Percentiles rank a stretch among this genome's conserved stretches.
Conservation (phyloP, 805 yeast genomes). For the Komagataella pastoris region DNA sequence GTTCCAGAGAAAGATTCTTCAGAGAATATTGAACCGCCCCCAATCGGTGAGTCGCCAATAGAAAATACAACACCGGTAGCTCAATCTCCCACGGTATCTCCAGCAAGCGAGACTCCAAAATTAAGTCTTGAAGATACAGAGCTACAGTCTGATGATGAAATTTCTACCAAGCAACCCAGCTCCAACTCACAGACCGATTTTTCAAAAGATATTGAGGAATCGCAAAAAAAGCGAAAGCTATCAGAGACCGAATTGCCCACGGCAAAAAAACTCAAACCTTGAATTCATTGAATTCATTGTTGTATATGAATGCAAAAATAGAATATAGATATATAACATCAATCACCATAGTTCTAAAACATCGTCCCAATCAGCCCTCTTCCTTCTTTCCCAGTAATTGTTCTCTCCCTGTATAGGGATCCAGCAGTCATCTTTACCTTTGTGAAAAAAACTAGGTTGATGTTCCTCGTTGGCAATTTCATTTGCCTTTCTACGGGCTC, state of each 20-base stretch:
- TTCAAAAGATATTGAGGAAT: background rate
- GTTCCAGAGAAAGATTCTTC: background rate
- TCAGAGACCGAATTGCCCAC: background rate
- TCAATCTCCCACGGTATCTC: background rate
- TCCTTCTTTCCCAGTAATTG: constrained; percentile 75
- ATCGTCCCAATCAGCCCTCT: constrained; percentile 45
- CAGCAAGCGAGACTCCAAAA: background rate
- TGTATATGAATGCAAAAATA: background rate
- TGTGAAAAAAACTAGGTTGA: constrained; percentile 51
- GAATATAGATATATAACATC: background rate
- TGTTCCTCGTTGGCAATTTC: constrained; percentile 32
- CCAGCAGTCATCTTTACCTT: constrained; percentile 34
- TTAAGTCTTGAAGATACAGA: background rate
- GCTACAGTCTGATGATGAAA: background rate
- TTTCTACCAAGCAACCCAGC: background rate
- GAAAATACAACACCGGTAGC: background rate
- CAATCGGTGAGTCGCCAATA: background rate
- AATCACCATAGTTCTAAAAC: constrained; percentile 41
- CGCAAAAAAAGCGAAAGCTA: background rate
- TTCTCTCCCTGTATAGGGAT: constrained; percentile 39
- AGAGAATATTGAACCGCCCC: background rate
- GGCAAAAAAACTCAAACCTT: background rate
- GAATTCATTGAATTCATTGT: background rate
- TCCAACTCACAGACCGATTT: background rate
- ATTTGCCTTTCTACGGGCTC: constrained; percentile 53